Evolutionary conservation across 495 filamentous ascomycete species (phyloP), one percentile per base, ranked within the genome.

Genomic region (Talaromyces proteolyticus): DNA sequence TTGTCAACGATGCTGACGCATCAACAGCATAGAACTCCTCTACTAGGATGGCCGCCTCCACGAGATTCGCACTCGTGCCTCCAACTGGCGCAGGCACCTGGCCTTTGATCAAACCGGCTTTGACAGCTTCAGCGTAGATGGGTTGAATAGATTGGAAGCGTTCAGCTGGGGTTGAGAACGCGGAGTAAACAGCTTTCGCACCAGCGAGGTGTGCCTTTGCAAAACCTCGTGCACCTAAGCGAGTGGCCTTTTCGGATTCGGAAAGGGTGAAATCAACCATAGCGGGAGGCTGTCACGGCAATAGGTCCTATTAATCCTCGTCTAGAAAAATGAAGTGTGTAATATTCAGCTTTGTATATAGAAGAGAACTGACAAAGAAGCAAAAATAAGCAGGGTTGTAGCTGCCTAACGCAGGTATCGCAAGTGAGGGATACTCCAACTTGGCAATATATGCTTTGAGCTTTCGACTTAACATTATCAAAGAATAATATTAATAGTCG

Each of bases 1-100:
- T 74, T 2, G 76, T 78, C 17, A 79, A 53, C 4, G 70, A 61
- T 0, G 69, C 59, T 16, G 64, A 63, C 0, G 72, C 68, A 51
- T 82, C 77, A 16, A 76, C 66, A 4, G 67, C 54, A 50, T 73
- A 79, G 55, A 72, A 68, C 47, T 80, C 76, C 50, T 82, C 78
- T 6, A 75, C 69, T 39, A 79, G 37, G 53, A 81, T 70, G 6
- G 69, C 65, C 0, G 71, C 68, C 29, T 79, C 74, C 16, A 75
- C 38, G 6, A 80, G 64, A 14, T 55, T 63, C 0, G 62, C 67
- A 14, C 60, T 67, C 11, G 48, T 67, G 19, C 76, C 78, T 43
- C 75, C 76, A 21, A 72, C 64, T 16, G 57, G 36, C 6, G 61
- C 54, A 5, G 70, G 59, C 11, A 80, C 57, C 47, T 78, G 72